Base-by-base conservation (phyloP, 768 basidiomycete species). In the Glaciozyma antarctica region DNA sequence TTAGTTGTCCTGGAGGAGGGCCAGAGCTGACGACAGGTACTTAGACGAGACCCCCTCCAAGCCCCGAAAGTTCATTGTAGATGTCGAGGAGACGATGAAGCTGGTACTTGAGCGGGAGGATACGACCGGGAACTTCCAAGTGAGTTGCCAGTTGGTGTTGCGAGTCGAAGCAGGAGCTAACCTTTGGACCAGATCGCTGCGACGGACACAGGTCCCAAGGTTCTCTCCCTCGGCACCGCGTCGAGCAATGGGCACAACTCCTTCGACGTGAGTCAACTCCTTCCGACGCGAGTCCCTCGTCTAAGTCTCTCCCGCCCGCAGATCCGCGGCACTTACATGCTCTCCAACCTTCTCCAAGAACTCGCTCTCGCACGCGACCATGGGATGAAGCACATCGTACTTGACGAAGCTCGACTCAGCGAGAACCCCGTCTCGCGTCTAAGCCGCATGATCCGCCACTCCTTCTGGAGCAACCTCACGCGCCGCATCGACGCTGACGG, bases 281-380 rank as follows among this genome's bases (percentile, higher is more conserved):
- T 44, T 17, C 24, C 22, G 5, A 12, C 44, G n/a, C n/a, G n/a
- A n/a, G n/a, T n/a, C n/a, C n/a, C n/a, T n/a, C n/a, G n/a, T 55
- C 15, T 5, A 2, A 16, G 16, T 7, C 28, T 16, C 32, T 48
- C 24, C 8, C 16, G 2, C 30, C 2, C 28, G 63, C 65, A 73
- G 66, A 60, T 73, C 21, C 74, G 93, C 87, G 94, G 95, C 49
- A 97, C 88, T n/a, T 99, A 98, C 78, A 98, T 97, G 94, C 81
- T 99, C 54, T 97, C 94, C 17, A 98, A 97, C 77, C 83, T 99
- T 30, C 82, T 99, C n/a, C 94, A 99, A 80, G 94, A 99, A 76
- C 86, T 99, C 55, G 94, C 94, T 3, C 84, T 98, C 26, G 94
- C 95, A 9, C 85, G 90, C 13, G 94, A 98, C 75, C 92, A 94